Conservation (phyloP, 805 yeast species). For the Metschnikowia henanensis region DNA sequence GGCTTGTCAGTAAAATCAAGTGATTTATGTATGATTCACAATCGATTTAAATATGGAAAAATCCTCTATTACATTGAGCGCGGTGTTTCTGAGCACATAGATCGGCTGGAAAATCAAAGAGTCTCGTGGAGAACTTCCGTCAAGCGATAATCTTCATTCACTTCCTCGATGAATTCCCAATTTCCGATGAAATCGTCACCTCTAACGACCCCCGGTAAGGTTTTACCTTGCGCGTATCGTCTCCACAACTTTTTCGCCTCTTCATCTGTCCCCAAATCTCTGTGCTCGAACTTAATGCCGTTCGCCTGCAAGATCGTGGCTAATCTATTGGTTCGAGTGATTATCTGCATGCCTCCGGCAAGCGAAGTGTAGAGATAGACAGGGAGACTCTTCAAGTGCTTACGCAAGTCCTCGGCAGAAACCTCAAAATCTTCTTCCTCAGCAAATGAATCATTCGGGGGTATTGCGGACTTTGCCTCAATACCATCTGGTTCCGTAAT, state of each 20-base stretch:
- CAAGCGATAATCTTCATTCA: conserved; percentile 75
- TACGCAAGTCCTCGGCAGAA: conserved; percentile 43
- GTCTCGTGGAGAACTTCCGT: conserved; percentile 66
- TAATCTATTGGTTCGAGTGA: conserved; percentile 73
- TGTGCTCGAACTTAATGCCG: conserved; percentile 60
- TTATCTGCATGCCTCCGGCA: conserved; percentile 83
- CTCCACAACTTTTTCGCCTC: conserved; percentile 85
- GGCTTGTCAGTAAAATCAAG: too few relatives aligned
- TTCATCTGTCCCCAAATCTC: conserved; percentile 86
- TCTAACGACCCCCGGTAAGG: conserved; percentile 83
- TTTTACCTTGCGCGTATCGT: conserved; percentile 66
- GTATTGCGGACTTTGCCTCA: background rate
- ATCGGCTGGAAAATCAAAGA: conserved; percentile 25
- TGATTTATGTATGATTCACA: too few relatives aligned
- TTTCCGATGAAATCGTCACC: conserved; percentile 82
- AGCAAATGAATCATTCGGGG: background rate
- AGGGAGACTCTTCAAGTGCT: conserved; percentile 50
- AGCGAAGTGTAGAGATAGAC: conserved; percentile 80
- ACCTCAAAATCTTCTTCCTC: conserved; percentile 30
- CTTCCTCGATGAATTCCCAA: conserved; percentile 83
- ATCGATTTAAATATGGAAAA: too few relatives aligned
- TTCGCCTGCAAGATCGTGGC: conserved; percentile 76
- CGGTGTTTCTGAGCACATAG: too few relatives aligned
- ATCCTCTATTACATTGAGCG: too few relatives aligned
- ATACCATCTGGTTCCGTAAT: background rate